Percentiles rank a stretch among this genome's conserved stretches.
phyloP scores from a whole-genome alignment of 768 basidiomycete species.

The Boletus huronensis region DNA sequence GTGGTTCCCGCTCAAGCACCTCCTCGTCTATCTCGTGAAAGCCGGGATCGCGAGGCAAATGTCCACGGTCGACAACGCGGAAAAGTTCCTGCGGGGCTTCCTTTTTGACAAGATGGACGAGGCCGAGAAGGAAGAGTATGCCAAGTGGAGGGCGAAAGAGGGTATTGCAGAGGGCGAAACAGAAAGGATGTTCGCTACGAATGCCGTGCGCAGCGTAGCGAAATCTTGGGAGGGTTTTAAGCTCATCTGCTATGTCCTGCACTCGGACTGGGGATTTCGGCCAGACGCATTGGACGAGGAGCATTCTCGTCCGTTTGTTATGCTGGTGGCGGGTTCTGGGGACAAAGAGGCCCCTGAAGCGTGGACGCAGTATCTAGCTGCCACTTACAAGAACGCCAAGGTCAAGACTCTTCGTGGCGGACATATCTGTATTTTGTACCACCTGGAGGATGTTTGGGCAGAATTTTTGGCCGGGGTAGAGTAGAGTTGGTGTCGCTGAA shows the following conservation, averaged over 20 bases:
- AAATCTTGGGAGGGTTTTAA: conserved; percentile 52
- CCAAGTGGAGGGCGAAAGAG: conserved; percentile 40
- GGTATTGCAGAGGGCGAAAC: conserved; percentile 43
- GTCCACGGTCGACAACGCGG: conserved; percentile 38
- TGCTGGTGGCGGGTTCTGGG: conserved; percentile 41
- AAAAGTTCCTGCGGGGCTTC: conserved; percentile 36
- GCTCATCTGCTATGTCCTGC: conserved; percentile 39
- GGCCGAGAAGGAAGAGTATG: conserved; percentile 31
- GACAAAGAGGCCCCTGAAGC: conserved; percentile 41
- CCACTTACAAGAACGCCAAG: conserved; percentile 42
- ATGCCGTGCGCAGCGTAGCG: conserved; percentile 45
- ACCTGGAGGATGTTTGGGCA: conserved; percentile 45
- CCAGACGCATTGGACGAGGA: conserved; percentile 43
- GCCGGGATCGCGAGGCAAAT: conserved; percentile 35
- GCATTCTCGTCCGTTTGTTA: conserved; percentile 42
- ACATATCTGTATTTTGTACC: conserved; percentile 45
- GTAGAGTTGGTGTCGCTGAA: conserved; percentile 8
- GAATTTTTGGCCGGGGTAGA: conserved; percentile 23
- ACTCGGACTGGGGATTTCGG: conserved; percentile 51
- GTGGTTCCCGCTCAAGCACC: conserved; percentile 37
- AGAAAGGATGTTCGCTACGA: conserved; percentile 40
- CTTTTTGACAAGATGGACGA: conserved; percentile 42
- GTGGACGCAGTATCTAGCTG: conserved; percentile 50
- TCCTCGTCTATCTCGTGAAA: conserved; percentile 34
- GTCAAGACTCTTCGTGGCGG: conserved; percentile 45